Base-by-base conservation (phyloP, 2,329 filamentous ascomycete genomes). In the Fusarium sp. region DNA sequence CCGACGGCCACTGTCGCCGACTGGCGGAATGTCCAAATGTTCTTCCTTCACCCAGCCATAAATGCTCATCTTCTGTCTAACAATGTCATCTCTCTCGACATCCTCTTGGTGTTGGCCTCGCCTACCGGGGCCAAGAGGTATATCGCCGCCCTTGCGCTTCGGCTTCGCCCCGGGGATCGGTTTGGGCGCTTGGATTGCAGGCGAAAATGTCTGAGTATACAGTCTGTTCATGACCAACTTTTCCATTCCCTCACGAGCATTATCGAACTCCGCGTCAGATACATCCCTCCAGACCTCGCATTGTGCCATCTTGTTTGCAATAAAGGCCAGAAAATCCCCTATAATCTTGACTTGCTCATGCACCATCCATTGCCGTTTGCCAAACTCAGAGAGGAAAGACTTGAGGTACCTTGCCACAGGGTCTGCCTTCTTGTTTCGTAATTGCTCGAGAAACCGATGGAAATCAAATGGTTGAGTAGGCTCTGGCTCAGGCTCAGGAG, bases 281-380 rank as follows among this genome's bases (percentile, higher is more conserved):
- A 98, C 94, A 39, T 96, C 94, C 65, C 94, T 91, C 96, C 96
- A 99, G 7, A 99, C 94, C 71, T 99, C 96, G 80, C 96, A 99
- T 74, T 94, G 90, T 20, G 93, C 94, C 97, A 99, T 99, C 85
- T 98, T 98, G 84, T 98, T 98, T 61, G 94, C 93, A 73, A 99
- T 99, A 79, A 99, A 99, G 49, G 95, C 91, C 54, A 99, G 86
- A 77, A 99, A 99, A 81, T 99, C 97, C 75, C 94, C 91, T 70
- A 99, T 98, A 72, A 99, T 98, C 84, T 99, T 99, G 81, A 98
- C 96, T 82, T 99, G 96, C 84, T 99, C 96, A 81, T 99, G 96
- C 12, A 98, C 96, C 94, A 98, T 97, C 96, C 96, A 99, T 83
- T 98, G 96, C 76, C 95, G 94, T 85, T 98, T 99, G 41, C 91